Conservation (phyloP, 1,139 yeast species). For the Diutina catenulata region DNA sequence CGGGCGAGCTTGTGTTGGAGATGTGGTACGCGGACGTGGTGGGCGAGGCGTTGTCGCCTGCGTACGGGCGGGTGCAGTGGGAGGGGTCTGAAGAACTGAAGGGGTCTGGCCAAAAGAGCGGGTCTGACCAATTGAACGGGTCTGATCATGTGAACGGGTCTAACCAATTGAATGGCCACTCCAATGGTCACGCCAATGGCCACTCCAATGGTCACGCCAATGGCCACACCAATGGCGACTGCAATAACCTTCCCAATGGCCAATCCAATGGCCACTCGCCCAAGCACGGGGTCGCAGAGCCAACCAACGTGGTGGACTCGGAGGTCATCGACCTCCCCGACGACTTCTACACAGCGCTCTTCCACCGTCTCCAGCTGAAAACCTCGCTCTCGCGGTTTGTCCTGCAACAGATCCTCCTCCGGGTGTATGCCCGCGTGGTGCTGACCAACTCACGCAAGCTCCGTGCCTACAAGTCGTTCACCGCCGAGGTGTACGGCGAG, state of each 20-base stretch:
- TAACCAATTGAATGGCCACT: too few relatives aligned
- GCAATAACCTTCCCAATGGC: neutral
- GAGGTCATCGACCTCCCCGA: neutral
- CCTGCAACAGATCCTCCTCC: constrained; percentile 57
- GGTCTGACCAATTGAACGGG: too few relatives aligned
- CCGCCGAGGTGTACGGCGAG: constrained; percentile 89
- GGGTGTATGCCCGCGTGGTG: constrained; percentile 67
- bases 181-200: neutral
- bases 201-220: neutral
- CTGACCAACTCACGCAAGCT: constrained; percentile 61
- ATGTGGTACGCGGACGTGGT: constrained; percentile 1
- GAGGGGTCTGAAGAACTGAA: too few relatives aligned
- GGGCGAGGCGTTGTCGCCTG: constrained; percentile 1
- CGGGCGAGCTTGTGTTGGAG: neutral
- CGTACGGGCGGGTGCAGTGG: too few relatives aligned
- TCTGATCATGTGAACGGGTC: too few relatives aligned
- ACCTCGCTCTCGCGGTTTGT: constrained; percentile 17
- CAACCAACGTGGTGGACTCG: neutral
- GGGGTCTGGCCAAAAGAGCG: too few relatives aligned
- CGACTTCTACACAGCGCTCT: neutral
- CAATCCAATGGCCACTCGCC: neutral
- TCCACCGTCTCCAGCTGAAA: neutral
- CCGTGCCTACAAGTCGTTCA: constrained; percentile 70
- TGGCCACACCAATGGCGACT: neutral
- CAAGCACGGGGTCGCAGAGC: neutral